These are phyloP conservation scores for Cladosporium cucumerinum DNA, from an alignment of 2,329 filamentous ascomycete genomes.

Conservation along the genomic window DNA sequence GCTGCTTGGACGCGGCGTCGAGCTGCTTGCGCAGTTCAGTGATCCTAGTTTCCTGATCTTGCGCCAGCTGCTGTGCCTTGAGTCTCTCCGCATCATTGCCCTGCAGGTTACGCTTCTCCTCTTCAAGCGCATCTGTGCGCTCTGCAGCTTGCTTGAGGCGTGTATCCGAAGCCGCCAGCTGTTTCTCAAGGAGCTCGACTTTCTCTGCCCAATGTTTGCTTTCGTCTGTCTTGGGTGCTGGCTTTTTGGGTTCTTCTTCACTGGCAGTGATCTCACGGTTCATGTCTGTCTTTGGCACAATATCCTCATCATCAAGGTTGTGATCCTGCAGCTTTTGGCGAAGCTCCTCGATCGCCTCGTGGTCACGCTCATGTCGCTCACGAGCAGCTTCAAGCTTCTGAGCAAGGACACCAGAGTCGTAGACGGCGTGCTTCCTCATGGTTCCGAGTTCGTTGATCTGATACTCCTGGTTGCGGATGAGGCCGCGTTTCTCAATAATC, in stretches of 20 bases:
- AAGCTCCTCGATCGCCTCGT: constrained; percentile 47
- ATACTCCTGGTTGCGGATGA: constrained; percentile 50
- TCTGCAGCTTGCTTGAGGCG: constrained; percentile 33
- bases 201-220: constrained; percentile 32
- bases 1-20: constrained; percentile 24
- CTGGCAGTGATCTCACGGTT: constrained; percentile 20
- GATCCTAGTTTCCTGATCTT: constrained; percentile 30
- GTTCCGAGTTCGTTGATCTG: constrained; percentile 51
- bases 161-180: constrained; percentile 32
- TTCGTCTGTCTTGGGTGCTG: constrained; percentile 22
- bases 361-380: constrained; percentile 47
- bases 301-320: constrained; percentile 31
- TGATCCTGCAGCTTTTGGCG: constrained; percentile 45
- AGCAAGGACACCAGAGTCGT: constrained; percentile 46
- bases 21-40: constrained; percentile 30
- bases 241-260: constrained; percentile 16
- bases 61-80: constrained; percentile 24
- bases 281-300: constrained; percentile 20
- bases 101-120: constrained; percentile 21
- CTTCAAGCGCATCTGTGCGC: constrained; percentile 31
- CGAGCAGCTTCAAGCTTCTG: constrained; percentile 48
- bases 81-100: constrained; percentile 17
- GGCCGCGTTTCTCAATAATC: constrained; percentile 50
- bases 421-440: constrained; percentile 46
- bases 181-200: constrained; percentile 31